phyloP scores from a whole-genome alignment of 1,284 basidiomycete genomes.

The Cryptococcus wingfieldii region DNA sequence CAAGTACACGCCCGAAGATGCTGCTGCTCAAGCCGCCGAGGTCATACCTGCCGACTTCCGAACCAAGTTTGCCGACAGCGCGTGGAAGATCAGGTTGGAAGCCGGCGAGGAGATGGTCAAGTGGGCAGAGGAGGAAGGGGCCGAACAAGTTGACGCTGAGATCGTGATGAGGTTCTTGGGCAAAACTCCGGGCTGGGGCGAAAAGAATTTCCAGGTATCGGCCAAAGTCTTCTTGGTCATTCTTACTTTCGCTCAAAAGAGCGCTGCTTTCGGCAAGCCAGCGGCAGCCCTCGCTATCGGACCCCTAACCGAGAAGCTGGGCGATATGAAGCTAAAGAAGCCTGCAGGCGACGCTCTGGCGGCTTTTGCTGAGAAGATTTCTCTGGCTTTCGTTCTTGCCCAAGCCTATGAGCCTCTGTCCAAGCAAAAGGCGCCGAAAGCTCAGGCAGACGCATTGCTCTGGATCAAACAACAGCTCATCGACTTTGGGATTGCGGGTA shows the following conservation, averaged over 20 bases:
- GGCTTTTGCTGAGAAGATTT: slow-evolving; percentile 84
- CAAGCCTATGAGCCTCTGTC: slow-evolving; percentile 89
- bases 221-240: slow-evolving; percentile 78
- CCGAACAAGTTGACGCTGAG: slow-evolving; percentile 75
- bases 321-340: slow-evolving; percentile 95
- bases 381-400: slow-evolving; percentile 86
- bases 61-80: slow-evolving; percentile 71
- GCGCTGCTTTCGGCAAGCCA: slow-evolving; percentile 77
- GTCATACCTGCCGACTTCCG: slow-evolving; percentile 69
- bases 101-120: slow-evolving; percentile 78
- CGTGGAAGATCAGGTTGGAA: slow-evolving; percentile 89
- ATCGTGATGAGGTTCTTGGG: slow-evolving; percentile 82
- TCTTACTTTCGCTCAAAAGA: slow-evolving; percentile 67
- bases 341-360: slow-evolving; percentile 85
- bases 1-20: slow-evolving; percentile 87
- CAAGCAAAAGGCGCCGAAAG: slow-evolving; percentile 96
- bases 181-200: slow-evolving; percentile 89
- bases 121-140: slow-evolving; percentile 68
- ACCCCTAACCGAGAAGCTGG: slow-evolving; percentile 91
- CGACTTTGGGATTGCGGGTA: slow-evolving; percentile 89
- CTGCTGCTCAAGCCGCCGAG: slow-evolving; percentile 72
- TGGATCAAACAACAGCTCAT: slow-evolving; percentile 85
- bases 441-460: slow-evolving; percentile 81
- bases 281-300: slow-evolving; percentile 77
- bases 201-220: slow-evolving; percentile 99